phyloP scores from a whole-genome alignment of 176 grass and related monocot species.

The Juncus effusus region DNA sequence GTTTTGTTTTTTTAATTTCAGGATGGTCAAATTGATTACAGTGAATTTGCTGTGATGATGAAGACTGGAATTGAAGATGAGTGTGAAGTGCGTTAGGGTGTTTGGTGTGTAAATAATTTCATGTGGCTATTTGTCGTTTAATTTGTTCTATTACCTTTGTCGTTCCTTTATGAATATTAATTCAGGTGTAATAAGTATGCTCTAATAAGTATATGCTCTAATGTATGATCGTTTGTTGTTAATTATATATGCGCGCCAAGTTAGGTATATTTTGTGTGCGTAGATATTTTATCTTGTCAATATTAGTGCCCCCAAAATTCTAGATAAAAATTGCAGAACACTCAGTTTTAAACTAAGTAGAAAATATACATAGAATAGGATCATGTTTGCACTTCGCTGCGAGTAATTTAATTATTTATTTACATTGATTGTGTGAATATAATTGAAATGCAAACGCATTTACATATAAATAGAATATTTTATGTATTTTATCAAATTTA shows the following conservation, averaged over 20 bases:
- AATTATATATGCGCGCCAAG: slow-evolving; percentile 12
- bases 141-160: slow-evolving; percentile 23
- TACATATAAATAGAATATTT: too few species aligned
- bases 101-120: slow-evolving; percentile 38
- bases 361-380: too few species aligned
- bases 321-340: too few species aligned
- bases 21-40: slow-evolving; percentile 84
- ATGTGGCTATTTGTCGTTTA: slow-evolving; percentile 1
- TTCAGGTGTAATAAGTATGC: neutral
- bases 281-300: neutral
- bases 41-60: slow-evolving; percentile 88
- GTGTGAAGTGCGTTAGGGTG: slow-evolving; percentile 49
- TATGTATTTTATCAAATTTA: too few species aligned
- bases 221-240: slow-evolving; percentile 20
- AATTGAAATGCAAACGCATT: too few species aligned
- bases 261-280: neutral
- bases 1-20: slow-evolving; percentile 33
- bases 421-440: too few species aligned
- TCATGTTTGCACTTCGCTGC: too few species aligned
- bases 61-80: slow-evolving; percentile 54
- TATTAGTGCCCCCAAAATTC: too few species aligned
- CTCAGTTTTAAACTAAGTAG: too few species aligned
- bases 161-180: neutral
- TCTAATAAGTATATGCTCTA: slow-evolving; percentile 8
- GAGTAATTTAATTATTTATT: too few species aligned